Conservation (phyloP, 805 yeast genomes). For the Candida nitratophila region DNA sequence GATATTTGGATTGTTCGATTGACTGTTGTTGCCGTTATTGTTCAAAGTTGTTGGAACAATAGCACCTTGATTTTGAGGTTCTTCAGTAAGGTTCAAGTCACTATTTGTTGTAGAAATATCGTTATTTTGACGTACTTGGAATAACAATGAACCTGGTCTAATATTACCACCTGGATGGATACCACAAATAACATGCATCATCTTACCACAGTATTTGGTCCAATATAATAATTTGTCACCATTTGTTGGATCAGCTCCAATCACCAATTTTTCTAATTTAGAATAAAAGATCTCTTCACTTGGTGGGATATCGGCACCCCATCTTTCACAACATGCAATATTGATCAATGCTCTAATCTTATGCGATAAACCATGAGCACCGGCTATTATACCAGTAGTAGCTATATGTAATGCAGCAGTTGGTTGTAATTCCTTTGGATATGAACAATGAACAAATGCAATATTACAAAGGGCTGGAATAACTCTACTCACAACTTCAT, state of each 20-base stretch:
- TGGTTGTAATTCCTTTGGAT: slow-evolving; percentile 71
- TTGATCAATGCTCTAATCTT: slow-evolving; percentile 66
- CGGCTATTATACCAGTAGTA: slow-evolving; percentile 67
- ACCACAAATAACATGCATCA: slow-evolving; percentile 74
- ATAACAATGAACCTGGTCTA: slow-evolving; percentile 49
- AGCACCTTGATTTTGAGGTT: neutral
- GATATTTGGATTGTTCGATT: slow-evolving; percentile 7
- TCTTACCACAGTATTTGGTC: slow-evolving; percentile 65
- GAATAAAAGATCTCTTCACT: slow-evolving; percentile 40
- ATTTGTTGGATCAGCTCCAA: slow-evolving; percentile 31
- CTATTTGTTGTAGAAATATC: slow-evolving; percentile 9
- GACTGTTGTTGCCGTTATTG: slow-evolving; percentile 25
- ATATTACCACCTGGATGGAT: slow-evolving; percentile 78
- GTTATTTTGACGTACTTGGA: slow-evolving; percentile 26
- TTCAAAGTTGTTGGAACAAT: neutral
- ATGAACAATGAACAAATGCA: slow-evolving; percentile 71
- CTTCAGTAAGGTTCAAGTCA: slow-evolving; percentile 15
- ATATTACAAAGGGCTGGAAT: slow-evolving; percentile 68
- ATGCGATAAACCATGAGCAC: slow-evolving; percentile 70
- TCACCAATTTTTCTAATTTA: slow-evolving; percentile 40
- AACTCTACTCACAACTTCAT: slow-evolving; percentile 48
- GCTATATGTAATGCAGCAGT: slow-evolving; percentile 68
- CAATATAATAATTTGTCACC: slow-evolving; percentile 54
- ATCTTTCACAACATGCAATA: slow-evolving; percentile 66
- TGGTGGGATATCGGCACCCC: slow-evolving; percentile 75